Percentiles rank a stretch among this genome's conserved stretches.
Conservation (phyloP, 192 early-diverging fungal species). For the Chytriomyces sp. region DNA sequence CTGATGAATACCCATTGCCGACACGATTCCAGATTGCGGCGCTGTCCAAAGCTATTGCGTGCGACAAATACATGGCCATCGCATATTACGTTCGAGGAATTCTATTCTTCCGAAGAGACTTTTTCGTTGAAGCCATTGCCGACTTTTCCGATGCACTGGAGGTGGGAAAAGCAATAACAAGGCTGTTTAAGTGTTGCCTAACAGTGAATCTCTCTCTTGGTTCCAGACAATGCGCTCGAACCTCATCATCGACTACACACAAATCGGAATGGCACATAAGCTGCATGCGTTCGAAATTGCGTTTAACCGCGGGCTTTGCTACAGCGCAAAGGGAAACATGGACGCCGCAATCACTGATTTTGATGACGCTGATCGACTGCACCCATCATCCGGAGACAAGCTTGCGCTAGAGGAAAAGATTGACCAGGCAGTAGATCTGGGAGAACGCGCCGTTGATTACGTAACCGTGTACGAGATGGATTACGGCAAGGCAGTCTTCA, state of each 20-base stretch:
- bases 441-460: conserved; percentile 40
- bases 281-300: conserved; percentile 86
- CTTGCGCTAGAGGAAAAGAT: conserved; percentile 43
- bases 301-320: conserved; percentile 89
- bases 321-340: conserved; percentile 74
- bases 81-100: conserved; percentile 94
- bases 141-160: conserved; percentile 83
- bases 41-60: conserved; percentile 72
- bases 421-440: conserved; percentile 51
- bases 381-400: conserved; percentile 16
- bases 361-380: conserved; percentile 56
- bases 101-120: conserved; percentile 73
- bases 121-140: conserved; percentile 70
- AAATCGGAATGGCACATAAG: conserved; percentile 90
- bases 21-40: conserved; percentile 67
- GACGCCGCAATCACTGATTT: conserved; percentile 76
- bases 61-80: conserved; percentile 88
- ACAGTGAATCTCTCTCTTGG: neutral
- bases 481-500: conserved; percentile 71
- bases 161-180: conserved; percentile 50
- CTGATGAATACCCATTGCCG: neutral
- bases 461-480: conserved; percentile 64
- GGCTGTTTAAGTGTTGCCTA: neutral
- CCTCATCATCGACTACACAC: conserved; percentile 91
- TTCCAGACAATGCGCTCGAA: conserved; percentile 64